Base-by-base conservation (phyloP, 2,329 filamentous ascomycete species). In the Dothidotthia symphoricarpi region DNA sequence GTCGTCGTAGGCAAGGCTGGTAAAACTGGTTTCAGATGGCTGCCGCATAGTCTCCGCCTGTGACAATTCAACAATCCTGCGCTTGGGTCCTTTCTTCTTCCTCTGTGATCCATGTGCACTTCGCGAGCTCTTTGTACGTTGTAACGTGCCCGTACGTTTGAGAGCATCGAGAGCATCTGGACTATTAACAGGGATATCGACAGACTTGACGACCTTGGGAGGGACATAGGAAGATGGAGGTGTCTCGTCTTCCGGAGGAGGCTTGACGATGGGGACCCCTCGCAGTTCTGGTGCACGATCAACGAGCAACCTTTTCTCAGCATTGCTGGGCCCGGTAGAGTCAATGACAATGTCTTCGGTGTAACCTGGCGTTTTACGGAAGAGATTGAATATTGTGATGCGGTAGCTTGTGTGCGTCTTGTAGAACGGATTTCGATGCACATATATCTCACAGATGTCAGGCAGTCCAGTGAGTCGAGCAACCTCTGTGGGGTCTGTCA, bases 381-480 rank as follows among this genome's bases (percentile, higher is more conserved):
- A 98, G 2, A 97, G 75, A 57, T 97, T 98, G 80, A 98, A 96
- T 47, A 97, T 94, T 14, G 83, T 86, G 49, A 95, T 76, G 32
- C 93, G 82, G 63, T 95, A 95, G 53, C 85, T 82, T 42, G 83
- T 77, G 62, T 96, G 88, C 1, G 88, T 90, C 53, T 86, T 88
- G 28, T 85, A 86, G 57, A 97, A 96, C 0, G 90, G 88, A 57
- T 98, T 98, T 15, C 88, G 88, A 45, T 86, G 80, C 12, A 98
- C 85, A 77, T 90, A 98, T 22, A 98, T 83, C 64, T 97, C 91
- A 42, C 83, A 83, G 50, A 98, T 85, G 36, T 96, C 87, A 16
- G 93, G 90, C 34, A 96, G 89, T 35, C 85, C 84, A 1, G 91
- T 96, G 41, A 98, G 74, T 41, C 93, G 81, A 31, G 90, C 91